Percentiles rank a stretch among this genome's conserved stretches.
Evolutionary conservation across 257 asterid species (phyloP).

Genomic region (Catharanthus roseus): DNA sequence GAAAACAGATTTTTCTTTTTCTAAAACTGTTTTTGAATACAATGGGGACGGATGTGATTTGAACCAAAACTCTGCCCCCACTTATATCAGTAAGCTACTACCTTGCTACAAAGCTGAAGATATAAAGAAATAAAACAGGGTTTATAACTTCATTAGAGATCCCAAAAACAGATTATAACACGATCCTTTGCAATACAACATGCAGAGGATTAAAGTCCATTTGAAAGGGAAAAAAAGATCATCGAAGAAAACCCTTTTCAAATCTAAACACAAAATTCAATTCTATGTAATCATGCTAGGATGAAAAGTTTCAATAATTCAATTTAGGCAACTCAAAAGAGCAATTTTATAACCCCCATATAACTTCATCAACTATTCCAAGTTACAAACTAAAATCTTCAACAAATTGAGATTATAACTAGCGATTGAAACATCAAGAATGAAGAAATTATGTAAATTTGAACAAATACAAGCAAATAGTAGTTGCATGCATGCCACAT

Average conservation of each 20-base stretch:
- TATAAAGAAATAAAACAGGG: neutral
- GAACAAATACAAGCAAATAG: neutral
- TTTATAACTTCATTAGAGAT: neutral
- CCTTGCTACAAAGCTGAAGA: neutral
- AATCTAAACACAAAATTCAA: neutral
- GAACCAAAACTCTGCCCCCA: too few relatives aligned
- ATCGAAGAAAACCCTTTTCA: neutral
- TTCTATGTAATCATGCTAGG: neutral
- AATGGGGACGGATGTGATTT: too few relatives aligned
- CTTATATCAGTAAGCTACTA: too few relatives aligned
- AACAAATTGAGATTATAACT: neutral
- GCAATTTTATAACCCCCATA: too few relatives aligned
- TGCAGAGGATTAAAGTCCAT: neutral
- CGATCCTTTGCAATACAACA: neutral
- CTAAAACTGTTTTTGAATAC: too few relatives aligned
- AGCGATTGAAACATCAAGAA: neutral
- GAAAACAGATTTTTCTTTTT: too few relatives aligned
- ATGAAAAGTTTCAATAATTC: neutral
- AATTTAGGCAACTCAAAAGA: neutral
- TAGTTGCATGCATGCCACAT: conserved; percentile 7
- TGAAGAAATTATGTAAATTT: neutral
- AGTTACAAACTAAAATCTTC: neutral
- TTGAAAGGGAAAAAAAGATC: neutral
- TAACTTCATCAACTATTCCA: neutral
- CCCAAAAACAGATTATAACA: neutral